phyloP scores from a whole-genome alignment of 2,329 filamentous ascomycete species.

The Xylariaceae sp. region DNA sequence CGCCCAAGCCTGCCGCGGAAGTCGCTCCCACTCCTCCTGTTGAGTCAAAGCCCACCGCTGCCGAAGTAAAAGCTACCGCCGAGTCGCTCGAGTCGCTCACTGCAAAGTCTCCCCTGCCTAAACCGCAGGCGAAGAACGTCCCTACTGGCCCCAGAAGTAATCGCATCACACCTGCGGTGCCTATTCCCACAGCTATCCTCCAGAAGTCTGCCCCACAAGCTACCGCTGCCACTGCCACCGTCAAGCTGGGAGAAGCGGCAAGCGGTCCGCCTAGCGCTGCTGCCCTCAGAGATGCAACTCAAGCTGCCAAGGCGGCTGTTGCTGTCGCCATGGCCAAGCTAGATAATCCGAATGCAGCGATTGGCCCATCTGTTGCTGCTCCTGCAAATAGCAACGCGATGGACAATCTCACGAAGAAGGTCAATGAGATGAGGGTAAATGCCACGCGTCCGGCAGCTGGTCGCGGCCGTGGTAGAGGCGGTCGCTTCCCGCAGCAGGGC shows the following conservation, averaged over 20 bases:
- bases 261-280: conserved; percentile 36
- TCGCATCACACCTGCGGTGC: conserved; percentile 63
- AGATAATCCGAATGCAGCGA: conserved; percentile 31
- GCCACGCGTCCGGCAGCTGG: conserved; percentile 49
- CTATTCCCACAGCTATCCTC: conserved; percentile 49
- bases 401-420: conserved; percentile 70
- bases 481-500: conserved; percentile 40
- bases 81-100: conserved; percentile 43
- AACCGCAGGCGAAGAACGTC: conserved; percentile 33
- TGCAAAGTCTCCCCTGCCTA: conserved; percentile 32
- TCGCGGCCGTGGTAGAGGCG: conserved; percentile 44
- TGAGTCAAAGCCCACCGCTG: conserved; percentile 63
- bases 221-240: conserved; percentile 24
- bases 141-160: conserved; percentile 47
- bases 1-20: conserved; percentile 40
- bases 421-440: conserved; percentile 71
- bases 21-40: conserved; percentile 60
- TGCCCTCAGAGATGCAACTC: conserved; percentile 62
- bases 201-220: conserved; percentile 27
- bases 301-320: conserved; percentile 72
- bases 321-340: conserved; percentile 76
- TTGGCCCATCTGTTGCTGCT: conserved; percentile 19
- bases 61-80: conserved; percentile 49
- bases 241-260: conserved; percentile 37
- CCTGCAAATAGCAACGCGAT: conserved; percentile 46